Conservation (phyloP, 2,329 filamentous ascomycete genomes). For the Xylaria sp. region DNA sequence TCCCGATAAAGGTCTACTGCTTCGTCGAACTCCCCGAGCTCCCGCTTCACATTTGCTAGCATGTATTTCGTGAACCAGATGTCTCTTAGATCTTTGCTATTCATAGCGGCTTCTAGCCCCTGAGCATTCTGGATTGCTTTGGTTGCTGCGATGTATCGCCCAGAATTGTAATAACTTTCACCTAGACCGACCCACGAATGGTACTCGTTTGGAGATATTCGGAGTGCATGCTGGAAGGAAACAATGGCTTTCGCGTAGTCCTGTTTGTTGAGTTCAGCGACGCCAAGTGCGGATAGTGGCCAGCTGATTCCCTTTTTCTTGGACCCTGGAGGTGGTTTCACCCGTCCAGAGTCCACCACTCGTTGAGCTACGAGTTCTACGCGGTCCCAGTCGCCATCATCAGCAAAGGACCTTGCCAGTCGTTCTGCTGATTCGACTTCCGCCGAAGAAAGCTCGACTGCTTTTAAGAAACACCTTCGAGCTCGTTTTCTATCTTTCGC, state of each 20-base stretch:
- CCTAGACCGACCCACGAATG: slow-evolving; percentile 96
- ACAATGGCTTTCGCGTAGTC: slow-evolving; percentile 89
- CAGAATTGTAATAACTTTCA: slow-evolving; percentile 96
- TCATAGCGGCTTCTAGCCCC: slow-evolving; percentile 71
- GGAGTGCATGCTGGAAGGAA: slow-evolving; percentile 88
- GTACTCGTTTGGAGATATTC: slow-evolving; percentile 86
- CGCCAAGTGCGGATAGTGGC: slow-evolving; percentile 93
- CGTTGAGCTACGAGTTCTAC: slow-evolving; percentile 92
- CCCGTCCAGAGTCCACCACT: slow-evolving; percentile 93
- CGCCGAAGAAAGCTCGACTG: slow-evolving; percentile 87
- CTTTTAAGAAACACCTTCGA: slow-evolving; percentile 94
- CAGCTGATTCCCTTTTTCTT: slow-evolving; percentile 94
- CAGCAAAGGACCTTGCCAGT: slow-evolving; percentile 85
- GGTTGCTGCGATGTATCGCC: slow-evolving; percentile 90
- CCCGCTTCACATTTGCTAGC: slow-evolving; percentile 92
- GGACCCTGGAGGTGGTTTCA: slow-evolving; percentile 88
- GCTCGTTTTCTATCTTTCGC: slow-evolving; percentile 86
- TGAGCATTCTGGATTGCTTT: slow-evolving; percentile 90
- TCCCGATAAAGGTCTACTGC: slow-evolving; percentile 80
- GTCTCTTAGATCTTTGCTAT: slow-evolving; percentile 68
- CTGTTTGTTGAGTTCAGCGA: slow-evolving; percentile 93
- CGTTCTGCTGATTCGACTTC: slow-evolving; percentile 90
- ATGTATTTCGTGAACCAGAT: slow-evolving; percentile 98
- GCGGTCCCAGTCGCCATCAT: slow-evolving; percentile 93
- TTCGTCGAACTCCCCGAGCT: slow-evolving; percentile 88